Conservation (phyloP, 768 basidiomycete genomes). For the Asterophora lycoperdoides region DNA sequence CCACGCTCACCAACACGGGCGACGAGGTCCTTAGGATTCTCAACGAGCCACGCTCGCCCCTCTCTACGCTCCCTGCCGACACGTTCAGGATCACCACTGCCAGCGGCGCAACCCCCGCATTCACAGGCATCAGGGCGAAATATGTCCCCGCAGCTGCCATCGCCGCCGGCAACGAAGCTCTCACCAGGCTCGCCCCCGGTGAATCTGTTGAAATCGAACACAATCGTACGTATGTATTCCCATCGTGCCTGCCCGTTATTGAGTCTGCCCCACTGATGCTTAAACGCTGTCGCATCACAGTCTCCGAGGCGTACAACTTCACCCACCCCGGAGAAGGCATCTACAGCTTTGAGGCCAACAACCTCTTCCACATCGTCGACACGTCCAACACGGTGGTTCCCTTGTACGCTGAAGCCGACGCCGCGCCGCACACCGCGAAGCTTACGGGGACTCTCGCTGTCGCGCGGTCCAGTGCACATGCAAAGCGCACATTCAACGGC, state of each 20-base stretch:
- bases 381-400: conserved; percentile 25
- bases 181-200: conserved; percentile 40
- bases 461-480: conserved; percentile 19
- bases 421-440: conserved; percentile 30
- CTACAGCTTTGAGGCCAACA: conserved; percentile 39
- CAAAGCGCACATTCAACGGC: conserved; percentile 34
- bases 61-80: conserved; percentile 38
- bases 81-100: conserved; percentile 37
- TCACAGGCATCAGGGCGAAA: conserved; percentile 42
- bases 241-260: too few relatives aligned
- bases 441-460: conserved; percentile 37
- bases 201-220: conserved; percentile 33
- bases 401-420: conserved; percentile 34
- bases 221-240: conserved; percentile 30
- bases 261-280: too few relatives aligned
- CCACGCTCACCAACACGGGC: conserved; percentile 45
- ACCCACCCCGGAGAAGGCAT: conserved; percentile 33
- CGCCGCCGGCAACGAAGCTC: conserved; percentile 22
- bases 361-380: conserved; percentile 40
- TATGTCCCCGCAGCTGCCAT: conserved; percentile 33
- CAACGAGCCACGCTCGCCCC: conserved; percentile 39
- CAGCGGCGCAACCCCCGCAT: conserved; percentile 31
- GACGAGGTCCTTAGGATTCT: conserved; percentile 42
- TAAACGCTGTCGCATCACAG: too few relatives aligned
- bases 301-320: conserved; percentile 46